Conservation (phyloP, 192 early-diverging fungal species). For the Chytriomyces sp. region DNA sequence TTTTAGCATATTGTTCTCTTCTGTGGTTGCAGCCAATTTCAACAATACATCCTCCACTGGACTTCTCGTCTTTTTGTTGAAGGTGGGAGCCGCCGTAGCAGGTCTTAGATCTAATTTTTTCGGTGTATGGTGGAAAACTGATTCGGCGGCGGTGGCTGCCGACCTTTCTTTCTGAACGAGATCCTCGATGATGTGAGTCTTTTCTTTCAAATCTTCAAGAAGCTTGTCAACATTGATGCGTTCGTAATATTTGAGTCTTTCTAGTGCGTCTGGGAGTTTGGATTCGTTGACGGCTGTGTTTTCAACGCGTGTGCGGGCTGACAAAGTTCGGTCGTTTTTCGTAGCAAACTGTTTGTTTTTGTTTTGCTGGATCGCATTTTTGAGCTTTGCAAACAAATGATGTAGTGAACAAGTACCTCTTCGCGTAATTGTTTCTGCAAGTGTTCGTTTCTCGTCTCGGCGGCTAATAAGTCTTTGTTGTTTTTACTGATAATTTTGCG, state of each 20-base stretch:
- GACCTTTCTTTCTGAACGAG: constrained; percentile 41
- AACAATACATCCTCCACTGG: constrained; percentile 19
- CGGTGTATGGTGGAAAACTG: background rate
- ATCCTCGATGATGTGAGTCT: constrained; percentile 48
- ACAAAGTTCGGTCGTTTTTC: constrained; percentile 38
- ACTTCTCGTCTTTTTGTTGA: background rate
- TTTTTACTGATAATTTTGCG: constrained; percentile 48
- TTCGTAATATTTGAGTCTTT: constrained; percentile 46
- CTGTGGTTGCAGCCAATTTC: constrained; percentile 1
- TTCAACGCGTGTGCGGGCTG: constrained; percentile 26
- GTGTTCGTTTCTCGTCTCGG: constrained; percentile 44
- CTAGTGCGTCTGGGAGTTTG: constrained; percentile 37
- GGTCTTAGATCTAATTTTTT: background rate
- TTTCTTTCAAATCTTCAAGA: constrained; percentile 49
- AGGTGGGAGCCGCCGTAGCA: background rate
- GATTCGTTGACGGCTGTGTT: constrained; percentile 9
- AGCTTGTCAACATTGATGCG: constrained; percentile 52
- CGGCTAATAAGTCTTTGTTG: constrained; percentile 39
- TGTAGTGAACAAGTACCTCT: constrained; percentile 32
- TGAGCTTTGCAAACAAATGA: background rate
- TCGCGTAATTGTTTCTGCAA: constrained; percentile 50
- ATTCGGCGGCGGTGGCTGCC: background rate
- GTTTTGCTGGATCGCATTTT: constrained; percentile 31
- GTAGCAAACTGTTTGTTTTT: constrained; percentile 32
- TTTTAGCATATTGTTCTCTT: constrained; percentile 26